Conservation (phyloP, 2,329 filamentous ascomycete genomes). For the Ceratocystis harringtonii region DNA sequence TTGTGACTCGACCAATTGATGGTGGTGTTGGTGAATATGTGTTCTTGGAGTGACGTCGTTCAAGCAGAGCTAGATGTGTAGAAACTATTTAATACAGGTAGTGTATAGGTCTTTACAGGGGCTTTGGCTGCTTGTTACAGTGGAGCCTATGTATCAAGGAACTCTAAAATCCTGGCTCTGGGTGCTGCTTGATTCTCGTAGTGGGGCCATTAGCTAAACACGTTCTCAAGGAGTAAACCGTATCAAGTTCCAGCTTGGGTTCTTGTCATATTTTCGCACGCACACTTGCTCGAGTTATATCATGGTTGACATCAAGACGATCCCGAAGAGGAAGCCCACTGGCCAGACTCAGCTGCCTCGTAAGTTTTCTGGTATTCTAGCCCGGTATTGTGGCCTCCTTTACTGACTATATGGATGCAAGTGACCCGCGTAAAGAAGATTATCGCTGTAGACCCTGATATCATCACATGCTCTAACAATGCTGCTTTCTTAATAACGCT, state of each 20-base stretch:
- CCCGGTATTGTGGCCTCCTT: background rate
- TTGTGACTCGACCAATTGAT: background rate
- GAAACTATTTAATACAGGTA: background rate
- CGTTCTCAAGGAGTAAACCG: background rate
- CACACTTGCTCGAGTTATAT: background rate
- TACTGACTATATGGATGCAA: slow-evolving; percentile 26
- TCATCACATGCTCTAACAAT: slow-evolving; percentile 76
- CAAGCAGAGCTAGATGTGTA: background rate
- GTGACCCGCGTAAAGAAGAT: slow-evolving; percentile 95
- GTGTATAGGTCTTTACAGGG: background rate
- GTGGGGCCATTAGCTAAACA: background rate
- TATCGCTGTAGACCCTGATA: slow-evolving; percentile 73
- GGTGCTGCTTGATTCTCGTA: background rate
- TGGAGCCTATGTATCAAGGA: background rate
- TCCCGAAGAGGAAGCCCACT: slow-evolving; percentile 51
- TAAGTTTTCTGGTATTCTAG: slow-evolving; percentile 31
- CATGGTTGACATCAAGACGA: slow-evolving; percentile 11
- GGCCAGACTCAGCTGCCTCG: slow-evolving; percentile 74
- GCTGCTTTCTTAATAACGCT: slow-evolving; percentile 87
- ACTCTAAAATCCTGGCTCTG: background rate
- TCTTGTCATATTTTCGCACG: background rate
- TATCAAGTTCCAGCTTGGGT: background rate
- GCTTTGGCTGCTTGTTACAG: background rate
- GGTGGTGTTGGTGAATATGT: background rate
- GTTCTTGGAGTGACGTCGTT: slow-evolving; percentile 2